Base-by-base conservation (phyloP, 257 asterid species). In the Petunia axillaris region DNA sequence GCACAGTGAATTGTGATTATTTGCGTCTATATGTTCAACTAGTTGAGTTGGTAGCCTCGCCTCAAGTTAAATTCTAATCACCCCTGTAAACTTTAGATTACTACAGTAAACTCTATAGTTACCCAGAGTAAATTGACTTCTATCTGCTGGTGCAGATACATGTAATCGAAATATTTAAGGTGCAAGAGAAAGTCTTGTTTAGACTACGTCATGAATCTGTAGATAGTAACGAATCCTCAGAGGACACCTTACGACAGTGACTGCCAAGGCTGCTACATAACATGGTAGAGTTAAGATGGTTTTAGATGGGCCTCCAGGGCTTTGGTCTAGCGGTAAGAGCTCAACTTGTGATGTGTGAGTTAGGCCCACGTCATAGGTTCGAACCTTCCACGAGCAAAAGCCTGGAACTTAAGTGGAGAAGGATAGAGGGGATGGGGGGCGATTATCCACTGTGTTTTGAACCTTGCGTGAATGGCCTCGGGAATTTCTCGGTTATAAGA, bases 1-100 rank as follows among this genome's bases (percentile, higher is more conserved):
- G 76, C 41, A 71, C 13, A 65, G 48, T 38, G 35, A 65, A 66
- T 66, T 66, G 74, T 66, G 74, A 66, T 66, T 37, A 40, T 40
- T 66, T 11, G 43, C 7, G 54, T 35, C 44, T 46, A 4, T 25
- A 70, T 46, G 76, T 52, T 52, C 57, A 52, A 52, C 15, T 52
- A 9, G 57, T 52, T 52, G 14, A 10, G 57, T 52, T 52, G 1
- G 57, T 10, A 52, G 57, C 15, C 57, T 10, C 11, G 57, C 57
- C 57, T 52, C 57, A 52, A 52, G 57, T 52, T 52, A 52, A 11
- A 9, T 8, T 48, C 54, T 48, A 48, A 8, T 48, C 54, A 50
- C 10, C 55, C 14, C 14, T 8, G 57, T 52, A 10, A 52, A 13
- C 11, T 52, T 52, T 52, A 52, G 57, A 52, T 52, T 10, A 52